These are phyloP conservation scores for Luffa aegyptiaca DNA, from an alignment of 306 rosid species.

Conservation along the genomic window DNA sequence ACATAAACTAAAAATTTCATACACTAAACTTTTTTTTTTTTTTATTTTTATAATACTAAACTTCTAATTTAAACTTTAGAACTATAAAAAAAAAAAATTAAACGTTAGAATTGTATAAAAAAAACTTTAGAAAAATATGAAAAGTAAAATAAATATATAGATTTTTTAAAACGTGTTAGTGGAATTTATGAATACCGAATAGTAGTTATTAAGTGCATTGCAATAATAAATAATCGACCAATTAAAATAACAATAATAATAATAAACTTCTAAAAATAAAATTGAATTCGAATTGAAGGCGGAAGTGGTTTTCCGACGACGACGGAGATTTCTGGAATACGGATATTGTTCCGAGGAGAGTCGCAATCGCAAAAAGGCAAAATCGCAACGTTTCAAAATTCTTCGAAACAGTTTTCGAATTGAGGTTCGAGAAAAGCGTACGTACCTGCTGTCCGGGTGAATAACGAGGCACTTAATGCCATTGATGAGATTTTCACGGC, in stretches of 20 bases:
- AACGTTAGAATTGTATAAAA: no score
- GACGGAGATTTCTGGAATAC: background rate
- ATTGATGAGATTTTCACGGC: constrained; percentile 33
- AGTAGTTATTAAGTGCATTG: background rate
- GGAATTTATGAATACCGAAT: no score
- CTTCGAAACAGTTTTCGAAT: background rate
- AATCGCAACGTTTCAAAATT: background rate
- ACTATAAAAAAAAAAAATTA: no score
- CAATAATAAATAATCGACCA: background rate
- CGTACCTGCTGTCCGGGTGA: constrained; percentile 62
- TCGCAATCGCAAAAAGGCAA: background rate
- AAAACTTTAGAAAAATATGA: no score
- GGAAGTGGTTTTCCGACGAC: background rate
- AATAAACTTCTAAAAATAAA: background rate
- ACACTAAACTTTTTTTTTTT: no score
- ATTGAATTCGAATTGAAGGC: background rate
- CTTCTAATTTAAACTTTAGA: no score
- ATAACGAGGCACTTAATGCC: constrained; percentile 40
- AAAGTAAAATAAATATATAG: no score
- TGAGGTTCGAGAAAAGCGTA: background rate
- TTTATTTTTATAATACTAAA: no score
- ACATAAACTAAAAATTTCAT: no score
- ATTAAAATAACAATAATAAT: no score
- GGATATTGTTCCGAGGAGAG: background rate
- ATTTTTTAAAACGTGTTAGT: no score